phyloP scores from a whole-genome alignment of 108 stramenopile genomes.

The Cyclotella kingstonii region DNA sequence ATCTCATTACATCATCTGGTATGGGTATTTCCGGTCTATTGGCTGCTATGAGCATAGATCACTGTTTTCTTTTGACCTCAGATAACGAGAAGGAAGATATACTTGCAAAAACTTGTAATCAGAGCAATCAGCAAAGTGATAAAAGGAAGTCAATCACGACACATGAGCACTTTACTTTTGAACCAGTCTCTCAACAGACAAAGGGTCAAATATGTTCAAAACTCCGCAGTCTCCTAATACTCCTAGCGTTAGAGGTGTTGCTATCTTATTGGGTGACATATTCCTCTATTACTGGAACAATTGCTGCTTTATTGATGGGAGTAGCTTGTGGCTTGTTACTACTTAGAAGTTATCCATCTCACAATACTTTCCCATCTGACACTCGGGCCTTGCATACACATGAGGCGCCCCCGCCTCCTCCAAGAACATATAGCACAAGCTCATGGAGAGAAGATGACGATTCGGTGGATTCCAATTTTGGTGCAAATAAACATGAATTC shows the following conservation, averaged over 20 bases:
- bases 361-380: background rate
- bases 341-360: constrained; percentile 19
- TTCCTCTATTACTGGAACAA: constrained; percentile 32
- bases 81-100: constrained; percentile 22
- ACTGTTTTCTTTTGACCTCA: constrained; percentile 10
- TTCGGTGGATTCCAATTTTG: constrained; percentile 40
- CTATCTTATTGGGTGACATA: constrained; percentile 38
- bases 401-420: constrained; percentile 37
- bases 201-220: constrained; percentile 12
- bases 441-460: constrained; percentile 33
- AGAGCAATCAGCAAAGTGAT: no score
- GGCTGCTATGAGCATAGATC: constrained; percentile 25
- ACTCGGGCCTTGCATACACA: constrained; percentile 20
- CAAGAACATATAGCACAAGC: constrained; percentile 2
- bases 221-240: constrained; percentile 12
- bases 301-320: constrained; percentile 18
- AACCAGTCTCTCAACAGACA: constrained; percentile 10
- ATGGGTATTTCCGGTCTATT: constrained; percentile 43
- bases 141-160: constrained; percentile 24
- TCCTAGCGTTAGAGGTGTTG: constrained; percentile 23
- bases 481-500: constrained; percentile 30
- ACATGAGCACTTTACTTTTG: constrained; percentile 43
- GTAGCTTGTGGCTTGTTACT: constrained; percentile 21
- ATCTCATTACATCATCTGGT: constrained; percentile 39
- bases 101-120: background rate